Conservation (phyloP, 257 asterid species). For the Lantana camara region DNA sequence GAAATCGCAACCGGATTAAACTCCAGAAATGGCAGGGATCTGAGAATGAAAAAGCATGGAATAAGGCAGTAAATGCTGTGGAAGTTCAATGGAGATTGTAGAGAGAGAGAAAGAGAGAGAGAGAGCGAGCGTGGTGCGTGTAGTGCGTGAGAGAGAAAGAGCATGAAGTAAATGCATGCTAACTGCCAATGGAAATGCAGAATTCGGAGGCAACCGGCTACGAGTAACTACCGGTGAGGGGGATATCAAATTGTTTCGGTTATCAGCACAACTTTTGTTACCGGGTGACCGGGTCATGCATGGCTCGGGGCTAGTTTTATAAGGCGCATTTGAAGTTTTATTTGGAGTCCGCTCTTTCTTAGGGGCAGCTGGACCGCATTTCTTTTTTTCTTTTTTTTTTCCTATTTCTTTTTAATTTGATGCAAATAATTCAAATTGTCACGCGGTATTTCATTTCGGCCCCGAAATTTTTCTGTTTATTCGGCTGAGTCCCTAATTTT, state of each 20-base stretch:
- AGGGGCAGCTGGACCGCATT: conserved; percentile 40
- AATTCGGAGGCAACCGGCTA: conserved; percentile 44
- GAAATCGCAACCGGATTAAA: not conserved
- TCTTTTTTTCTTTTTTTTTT: not conserved
- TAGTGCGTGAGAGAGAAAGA: conserved; percentile 29
- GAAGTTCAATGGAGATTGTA: conserved; percentile 20
- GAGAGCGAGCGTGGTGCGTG: conserved; percentile 24
- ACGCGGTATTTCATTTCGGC: not conserved
- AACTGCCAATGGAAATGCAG: conserved; percentile 51
- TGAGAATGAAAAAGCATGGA: conserved; percentile 3
- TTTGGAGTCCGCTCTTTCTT: conserved; percentile 40
- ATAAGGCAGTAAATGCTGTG: not conserved
- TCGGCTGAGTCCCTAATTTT: not conserved
- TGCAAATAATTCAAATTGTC: not conserved
- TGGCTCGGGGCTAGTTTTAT: conserved; percentile 31
- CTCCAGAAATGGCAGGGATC: conserved; percentile 36
- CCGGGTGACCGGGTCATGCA: conserved; percentile 44
- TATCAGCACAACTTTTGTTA: conserved; percentile 1
- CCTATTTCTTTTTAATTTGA: not conserved
- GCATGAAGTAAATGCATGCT: conserved; percentile 55
- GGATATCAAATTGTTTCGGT: conserved; percentile 40
- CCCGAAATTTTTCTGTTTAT: not conserved
- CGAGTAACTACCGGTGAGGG: conserved; percentile 32
- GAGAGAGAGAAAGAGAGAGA: conserved; percentile 26
- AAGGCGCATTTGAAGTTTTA: conserved; percentile 33